phyloP scores from a whole-genome alignment of 2,329 filamentous ascomycete genomes.

The Byssochlamys sp. region DNA sequence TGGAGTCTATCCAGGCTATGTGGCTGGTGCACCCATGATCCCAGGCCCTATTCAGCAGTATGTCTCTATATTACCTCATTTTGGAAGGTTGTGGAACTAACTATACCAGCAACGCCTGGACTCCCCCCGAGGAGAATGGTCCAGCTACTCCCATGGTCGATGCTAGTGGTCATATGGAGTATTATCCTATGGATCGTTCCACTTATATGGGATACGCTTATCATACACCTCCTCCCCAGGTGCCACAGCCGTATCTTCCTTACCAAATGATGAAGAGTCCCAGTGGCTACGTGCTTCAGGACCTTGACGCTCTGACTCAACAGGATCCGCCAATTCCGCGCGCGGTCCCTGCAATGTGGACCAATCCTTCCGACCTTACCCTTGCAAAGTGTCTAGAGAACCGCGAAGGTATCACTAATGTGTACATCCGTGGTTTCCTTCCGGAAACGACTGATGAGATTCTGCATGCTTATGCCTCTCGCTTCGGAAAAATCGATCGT shows the following conservation, averaged over 20 bases:
- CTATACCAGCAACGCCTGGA: slow-evolving; percentile 32
- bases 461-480: slow-evolving; percentile 67
- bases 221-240: slow-evolving; percentile 56
- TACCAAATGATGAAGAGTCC: slow-evolving; percentile 39
- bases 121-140: slow-evolving; percentile 30
- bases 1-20: slow-evolving; percentile 28
- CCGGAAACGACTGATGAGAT: slow-evolving; percentile 91
- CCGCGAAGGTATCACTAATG: slow-evolving; percentile 87
- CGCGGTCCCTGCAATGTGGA: slow-evolving; percentile 76
- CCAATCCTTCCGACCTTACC: slow-evolving; percentile 76
- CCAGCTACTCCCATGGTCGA: slow-evolving; percentile 58
- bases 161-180: slow-evolving; percentile 49
- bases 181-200: slow-evolving; percentile 53
- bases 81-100: slow-evolving; percentile 25
- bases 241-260: slow-evolving; percentile 31
- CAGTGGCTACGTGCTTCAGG: slow-evolving; percentile 37
- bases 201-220: slow-evolving; percentile 40
- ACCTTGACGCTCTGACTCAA: slow-evolving; percentile 56
- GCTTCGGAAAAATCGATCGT: slow-evolving; percentile 88
- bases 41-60: slow-evolving; percentile 24
- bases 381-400: slow-evolving; percentile 92
- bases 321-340: slow-evolving; percentile 75
- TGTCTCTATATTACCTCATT: slow-evolving; percentile 27
- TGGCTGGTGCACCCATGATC: slow-evolving; percentile 22
- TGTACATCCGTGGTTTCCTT: slow-evolving; percentile 93